A percentile compares a stretch with the other conserved stretches of the same genome.
These are phyloP conservation scores for Flaveria trinervia DNA, from an alignment of 129 eudicot species.

Conservation along the genomic window DNA sequence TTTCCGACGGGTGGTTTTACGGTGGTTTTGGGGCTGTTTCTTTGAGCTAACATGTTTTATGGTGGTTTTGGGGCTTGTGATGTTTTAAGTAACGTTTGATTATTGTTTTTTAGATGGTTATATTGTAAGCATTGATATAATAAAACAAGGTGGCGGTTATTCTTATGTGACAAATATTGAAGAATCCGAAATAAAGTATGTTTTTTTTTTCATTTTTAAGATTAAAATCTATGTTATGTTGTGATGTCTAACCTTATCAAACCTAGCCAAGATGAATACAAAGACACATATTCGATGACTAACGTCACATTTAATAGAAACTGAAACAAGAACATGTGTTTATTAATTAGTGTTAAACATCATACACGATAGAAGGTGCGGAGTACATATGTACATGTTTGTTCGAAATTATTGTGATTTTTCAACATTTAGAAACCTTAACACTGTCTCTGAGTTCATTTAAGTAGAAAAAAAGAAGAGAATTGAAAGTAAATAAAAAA, in stretches of 20 bases:
- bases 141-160: slow-evolving; percentile 33
- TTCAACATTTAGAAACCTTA: too few relatives aligned
- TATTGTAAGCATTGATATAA: slow-evolving; percentile 28
- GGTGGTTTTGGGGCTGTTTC: slow-evolving; percentile 41
- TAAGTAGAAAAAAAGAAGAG: too few relatives aligned
- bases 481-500: too few relatives aligned
- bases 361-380: too few relatives aligned
- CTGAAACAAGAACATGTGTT: too few relatives aligned
- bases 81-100: slow-evolving; percentile 25
- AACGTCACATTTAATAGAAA: too few relatives aligned
- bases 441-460: too few relatives aligned
- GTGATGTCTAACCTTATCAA: not conserved
- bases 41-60: slow-evolving; percentile 45
- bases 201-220: not conserved
- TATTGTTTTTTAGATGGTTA: slow-evolving; percentile 20
- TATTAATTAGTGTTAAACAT: too few relatives aligned
- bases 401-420: too few relatives aligned
- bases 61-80: slow-evolving; percentile 27
- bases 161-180: slow-evolving; percentile 40
- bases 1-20: slow-evolving; percentile 24
- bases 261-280: too few relatives aligned
- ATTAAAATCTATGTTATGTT: not conserved
- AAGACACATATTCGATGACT: too few relatives aligned
- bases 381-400: too few relatives aligned
- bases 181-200: slow-evolving; percentile 36